These are phyloP conservation scores for Opeltia flavorubescens DNA, from an alignment of 495 filamentous ascomycete species.

Conservation along the genomic window DNA sequence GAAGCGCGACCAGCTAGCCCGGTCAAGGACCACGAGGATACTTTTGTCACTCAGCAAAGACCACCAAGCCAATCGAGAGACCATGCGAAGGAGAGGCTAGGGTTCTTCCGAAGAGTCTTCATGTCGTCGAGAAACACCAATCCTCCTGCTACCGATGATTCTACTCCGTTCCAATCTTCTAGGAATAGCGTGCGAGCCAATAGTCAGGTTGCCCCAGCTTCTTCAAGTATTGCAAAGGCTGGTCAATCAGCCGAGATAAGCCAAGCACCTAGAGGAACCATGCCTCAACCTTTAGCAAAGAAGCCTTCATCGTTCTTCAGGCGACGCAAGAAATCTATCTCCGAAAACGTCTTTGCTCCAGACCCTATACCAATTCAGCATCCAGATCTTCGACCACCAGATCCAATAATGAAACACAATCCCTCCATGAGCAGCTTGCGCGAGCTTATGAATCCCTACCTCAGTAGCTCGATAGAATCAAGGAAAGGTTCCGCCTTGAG, in stretches of 20 bases:
- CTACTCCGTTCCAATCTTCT: conserved; percentile 1
- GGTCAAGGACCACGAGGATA: conserved; percentile 3
- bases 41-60: background rate
- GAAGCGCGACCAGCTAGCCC: conserved; percentile 7
- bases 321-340: conserved; percentile 75
- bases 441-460: conserved; percentile 80
- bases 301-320: conserved; percentile 89
- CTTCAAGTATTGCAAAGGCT: conserved; percentile 9
- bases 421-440: conserved; percentile 66
- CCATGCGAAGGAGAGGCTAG: conserved; percentile 51
- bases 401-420: background rate
- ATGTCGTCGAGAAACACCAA: conserved; percentile 38
- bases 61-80: conserved; percentile 3
- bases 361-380: conserved; percentile 23
- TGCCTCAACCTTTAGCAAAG: conserved; percentile 57
- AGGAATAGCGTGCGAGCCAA: background rate
- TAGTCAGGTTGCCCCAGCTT: conserved; percentile 2
- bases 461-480: conserved; percentile 20
- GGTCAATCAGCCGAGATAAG: conserved; percentile 13
- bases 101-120: conserved; percentile 90
- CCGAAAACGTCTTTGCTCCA: conserved; percentile 37
- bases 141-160: conserved; percentile 10
- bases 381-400: background rate
- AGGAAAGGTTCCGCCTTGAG: background rate
- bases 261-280: conserved; percentile 28